These are phyloP conservation scores for Linaria vulgaris DNA, from an alignment of 257 asterid species.

Conservation along the genomic window DNA sequence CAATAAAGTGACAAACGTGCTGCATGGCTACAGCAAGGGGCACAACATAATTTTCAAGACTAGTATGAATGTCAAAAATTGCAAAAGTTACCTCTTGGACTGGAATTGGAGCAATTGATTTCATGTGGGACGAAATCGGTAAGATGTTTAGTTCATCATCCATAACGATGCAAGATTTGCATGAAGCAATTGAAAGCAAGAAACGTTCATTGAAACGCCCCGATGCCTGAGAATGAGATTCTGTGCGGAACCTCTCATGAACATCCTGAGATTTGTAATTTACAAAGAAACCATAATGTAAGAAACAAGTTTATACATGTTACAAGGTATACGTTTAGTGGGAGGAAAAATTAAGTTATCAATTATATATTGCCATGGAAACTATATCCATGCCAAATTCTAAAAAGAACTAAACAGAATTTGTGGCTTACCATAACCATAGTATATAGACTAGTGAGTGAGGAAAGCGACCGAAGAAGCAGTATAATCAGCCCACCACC, in stretches of 20 bases:
- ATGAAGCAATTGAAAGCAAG: slow-evolving; percentile 86
- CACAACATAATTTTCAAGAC: slow-evolving; percentile 6
- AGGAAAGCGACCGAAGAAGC: slow-evolving; percentile 82
- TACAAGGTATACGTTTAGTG: not conserved
- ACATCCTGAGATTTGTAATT: slow-evolving; percentile 74
- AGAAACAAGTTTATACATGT: not conserved
- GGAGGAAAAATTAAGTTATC: not conserved
- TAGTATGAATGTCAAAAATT: not conserved
- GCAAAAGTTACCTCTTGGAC: slow-evolving; percentile 45
- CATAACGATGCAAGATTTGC: slow-evolving; percentile 92
- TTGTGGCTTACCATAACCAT: slow-evolving; percentile 80
- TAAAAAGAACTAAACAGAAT: not conserved
- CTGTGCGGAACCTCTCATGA: slow-evolving; percentile 91
- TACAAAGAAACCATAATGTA: not conserved
- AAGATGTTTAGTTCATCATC: slow-evolving; percentile 90
- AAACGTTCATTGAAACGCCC: slow-evolving; percentile 96
- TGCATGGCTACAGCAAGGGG: not conserved
- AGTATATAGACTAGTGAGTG: slow-evolving; percentile 82
- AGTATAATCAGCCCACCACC: slow-evolving; percentile 95
- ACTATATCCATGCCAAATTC: not conserved
- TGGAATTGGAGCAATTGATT: slow-evolving; percentile 54
- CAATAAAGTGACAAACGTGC: too few relatives aligned
- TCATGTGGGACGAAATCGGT: slow-evolving; percentile 96
- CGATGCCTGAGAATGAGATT: slow-evolving; percentile 75
- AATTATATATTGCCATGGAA: slow-evolving; percentile 3